These are phyloP conservation scores for Medakamo hakoo DNA, from an alignment of 139 green algal genomes.

Conservation along the genomic window DNA sequence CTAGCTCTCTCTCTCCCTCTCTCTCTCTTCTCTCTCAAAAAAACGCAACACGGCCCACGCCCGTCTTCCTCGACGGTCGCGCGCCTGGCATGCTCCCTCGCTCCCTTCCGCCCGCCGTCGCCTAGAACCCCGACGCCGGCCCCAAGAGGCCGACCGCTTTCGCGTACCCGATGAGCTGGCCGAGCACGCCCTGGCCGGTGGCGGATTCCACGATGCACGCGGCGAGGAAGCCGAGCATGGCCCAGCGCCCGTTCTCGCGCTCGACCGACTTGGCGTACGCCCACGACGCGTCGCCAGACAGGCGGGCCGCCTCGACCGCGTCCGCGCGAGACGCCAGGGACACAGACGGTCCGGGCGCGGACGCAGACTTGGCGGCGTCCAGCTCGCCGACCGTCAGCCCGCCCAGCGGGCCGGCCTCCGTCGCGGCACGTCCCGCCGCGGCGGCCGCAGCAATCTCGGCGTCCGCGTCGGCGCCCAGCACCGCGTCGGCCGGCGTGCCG, in stretches of 20 bases:
- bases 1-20: too few species aligned
- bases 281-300: slow-evolving; percentile 5
- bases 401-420: slow-evolving; percentile 4
- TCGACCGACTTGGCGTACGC: slow-evolving; percentile 25
- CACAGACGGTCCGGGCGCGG: slow-evolving; percentile 5
- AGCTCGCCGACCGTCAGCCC: slow-evolving; percentile 2
- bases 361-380: neutral
- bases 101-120: too few species aligned
- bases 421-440: neutral
- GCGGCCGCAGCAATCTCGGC: too few species aligned
- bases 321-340: slow-evolving; percentile 13
- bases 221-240: slow-evolving; percentile 48
- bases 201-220: slow-evolving; percentile 42
- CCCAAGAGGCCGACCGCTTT: slow-evolving; percentile 35
- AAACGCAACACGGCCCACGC: too few species aligned
- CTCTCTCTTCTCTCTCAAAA: too few species aligned
- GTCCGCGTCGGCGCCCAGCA: neutral
- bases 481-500: neutral
- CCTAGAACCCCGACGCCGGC: slow-evolving; percentile 35
- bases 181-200: slow-evolving; percentile 42
- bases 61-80: too few species aligned
- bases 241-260: slow-evolving; percentile 10
- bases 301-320: slow-evolving; percentile 11
- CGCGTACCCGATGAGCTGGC: slow-evolving; percentile 30
- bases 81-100: too few species aligned